phyloP scores from a whole-genome alignment of 495 filamentous ascomycete genomes.

The Aspergillus hancockii region DNA sequence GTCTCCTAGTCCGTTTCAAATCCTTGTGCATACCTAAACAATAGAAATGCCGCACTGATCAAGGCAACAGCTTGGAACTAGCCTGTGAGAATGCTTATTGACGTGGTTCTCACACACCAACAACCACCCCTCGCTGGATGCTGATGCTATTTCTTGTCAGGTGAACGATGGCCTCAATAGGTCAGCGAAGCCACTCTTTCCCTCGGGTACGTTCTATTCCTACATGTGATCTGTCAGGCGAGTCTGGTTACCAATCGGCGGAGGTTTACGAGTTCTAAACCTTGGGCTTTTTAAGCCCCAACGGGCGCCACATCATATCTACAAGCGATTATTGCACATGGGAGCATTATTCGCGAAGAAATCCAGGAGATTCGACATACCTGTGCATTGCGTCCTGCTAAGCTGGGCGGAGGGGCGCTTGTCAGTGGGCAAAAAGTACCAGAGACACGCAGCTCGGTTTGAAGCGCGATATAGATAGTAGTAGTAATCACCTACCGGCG shows the following conservation, averaged over 20 bases:
- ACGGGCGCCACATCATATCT: neutral
- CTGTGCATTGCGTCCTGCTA: neutral
- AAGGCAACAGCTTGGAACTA: neutral
- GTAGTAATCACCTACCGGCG: no score
- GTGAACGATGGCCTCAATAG: neutral
- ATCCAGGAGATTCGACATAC: neutral
- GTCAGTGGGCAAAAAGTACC: neutral
- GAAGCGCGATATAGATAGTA: neutral
- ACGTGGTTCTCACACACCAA: neutral
- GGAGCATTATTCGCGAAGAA: neutral
- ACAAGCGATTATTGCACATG: neutral
- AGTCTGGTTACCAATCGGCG: neutral
- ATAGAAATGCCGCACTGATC: neutral
- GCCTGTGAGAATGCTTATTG: neutral
- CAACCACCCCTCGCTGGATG: neutral
- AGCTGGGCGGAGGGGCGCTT: neutral
- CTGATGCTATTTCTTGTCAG: neutral
- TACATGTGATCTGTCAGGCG: conserved; percentile 3
- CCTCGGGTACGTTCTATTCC: neutral
- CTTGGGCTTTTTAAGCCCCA: neutral
- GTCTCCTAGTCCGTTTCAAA: neutral
- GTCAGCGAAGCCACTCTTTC: neutral
- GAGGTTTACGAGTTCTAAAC: neutral
- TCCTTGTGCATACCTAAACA: neutral
- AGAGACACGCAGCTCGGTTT: neutral